Base-by-base conservation (phyloP, 108 stramenopile species). In the Asterionellopsis glacialis region DNA sequence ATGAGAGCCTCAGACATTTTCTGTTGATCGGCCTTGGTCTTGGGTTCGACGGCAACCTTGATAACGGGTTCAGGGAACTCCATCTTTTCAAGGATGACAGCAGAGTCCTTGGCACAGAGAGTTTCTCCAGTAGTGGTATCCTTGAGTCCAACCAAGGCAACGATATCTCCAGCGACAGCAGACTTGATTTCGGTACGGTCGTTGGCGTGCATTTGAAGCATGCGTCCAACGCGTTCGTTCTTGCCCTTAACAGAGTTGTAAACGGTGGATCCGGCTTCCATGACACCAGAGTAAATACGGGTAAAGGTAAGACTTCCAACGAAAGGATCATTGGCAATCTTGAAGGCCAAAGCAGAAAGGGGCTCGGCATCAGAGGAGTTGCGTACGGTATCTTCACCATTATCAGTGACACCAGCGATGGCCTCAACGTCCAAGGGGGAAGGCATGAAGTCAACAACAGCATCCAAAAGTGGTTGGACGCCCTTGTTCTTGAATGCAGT, bases 21-120 rank as follows among this genome's bases (percentile, higher is more conserved):
- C 49, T 85, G 85, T 74, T 97, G 85, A 68, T 97, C 90, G 16
- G 75, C 80, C 77, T 85, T 89, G 21, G 91, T 88, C 76, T 96
- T 96, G 48, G 96, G 92, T 67, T 99, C 99, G 26, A 99, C 91
- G 18, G 97, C 95, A 62, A 97, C 86, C 79, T 96, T 91, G 73
- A 97, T 98, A 38, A 99, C 99, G 18, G 99, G 96, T 45, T 96
- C 95, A 24, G 98, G 96, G 90, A 97, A 97, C 71, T 98, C 98
- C 96, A 98, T 97, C 82, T 96, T 96, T 74, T 96, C 96, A 45
- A 94, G 83, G 48, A 86, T 89, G 62, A 94, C 88, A 25, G 85
- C 64, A 25, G 91, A 61, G 59, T 64, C 55, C 79, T 92, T 82
- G 51, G 76, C 74, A 63, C 92, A 93, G 25, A 99, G 83, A 42